phyloP scores from a whole-genome alignment of 1,284 basidiomycete genomes.

The Cyathus olla region DNA sequence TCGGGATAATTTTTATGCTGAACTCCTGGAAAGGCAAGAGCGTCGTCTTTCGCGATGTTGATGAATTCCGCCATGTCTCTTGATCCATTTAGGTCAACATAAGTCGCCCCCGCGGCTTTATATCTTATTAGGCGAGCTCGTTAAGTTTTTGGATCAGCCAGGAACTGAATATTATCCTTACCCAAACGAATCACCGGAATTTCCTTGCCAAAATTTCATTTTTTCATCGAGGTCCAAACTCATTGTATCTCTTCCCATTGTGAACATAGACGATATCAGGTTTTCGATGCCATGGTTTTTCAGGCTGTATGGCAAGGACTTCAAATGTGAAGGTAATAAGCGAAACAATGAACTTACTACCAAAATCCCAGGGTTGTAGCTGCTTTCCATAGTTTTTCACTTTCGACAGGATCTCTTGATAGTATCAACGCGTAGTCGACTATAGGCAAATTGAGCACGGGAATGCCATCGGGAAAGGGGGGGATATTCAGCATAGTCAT shows the following conservation, averaged over 20 bases:
- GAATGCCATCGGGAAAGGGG: slow-evolving; percentile 57
- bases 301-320: slow-evolving; percentile 44
- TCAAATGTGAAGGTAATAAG: not conserved
- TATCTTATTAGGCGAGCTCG: slow-evolving; percentile 48
- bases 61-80: slow-evolving; percentile 66
- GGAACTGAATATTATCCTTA: slow-evolving; percentile 20
- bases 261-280: slow-evolving; percentile 62
- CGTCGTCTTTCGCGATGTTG: slow-evolving; percentile 67
- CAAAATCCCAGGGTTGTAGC: slow-evolving; percentile 61
- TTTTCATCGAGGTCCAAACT: slow-evolving; percentile 63
- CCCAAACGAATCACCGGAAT: slow-evolving; percentile 62
- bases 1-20: slow-evolving; percentile 59
- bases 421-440: slow-evolving; percentile 58
- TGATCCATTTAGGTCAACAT: slow-evolving; percentile 58
- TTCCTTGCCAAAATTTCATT: slow-evolving; percentile 66
- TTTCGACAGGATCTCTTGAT: slow-evolving; percentile 44
- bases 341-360: slow-evolving; percentile 51
- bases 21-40: slow-evolving; percentile 55
- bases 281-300: slow-evolving; percentile 63
- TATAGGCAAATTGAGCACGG: slow-evolving; percentile 56
- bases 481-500: slow-evolving; percentile 18
- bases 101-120: slow-evolving; percentile 61
- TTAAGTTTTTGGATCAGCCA: not conserved
- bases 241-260: slow-evolving; percentile 63
- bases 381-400: slow-evolving; percentile 57